These are phyloP conservation scores for Pichia sp. DNA, from an alignment of 1,139 yeast species.

Conservation along the genomic window DNA sequence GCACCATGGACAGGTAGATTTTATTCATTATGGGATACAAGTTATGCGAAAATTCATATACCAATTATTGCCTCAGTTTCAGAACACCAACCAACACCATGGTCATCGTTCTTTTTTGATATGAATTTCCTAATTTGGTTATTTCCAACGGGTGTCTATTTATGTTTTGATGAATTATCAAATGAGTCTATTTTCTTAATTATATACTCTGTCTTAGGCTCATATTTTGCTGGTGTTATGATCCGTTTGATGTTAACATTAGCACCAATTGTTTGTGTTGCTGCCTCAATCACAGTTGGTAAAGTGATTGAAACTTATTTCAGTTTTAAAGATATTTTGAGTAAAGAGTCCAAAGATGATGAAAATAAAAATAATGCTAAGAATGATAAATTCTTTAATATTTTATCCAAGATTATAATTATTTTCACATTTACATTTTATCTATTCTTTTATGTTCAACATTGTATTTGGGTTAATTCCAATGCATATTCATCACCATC, in stretches of 20 bases:
- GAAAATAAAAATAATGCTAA: conserved; percentile 2
- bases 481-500: conserved; percentile 97
- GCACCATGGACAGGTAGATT: conserved; percentile 99
- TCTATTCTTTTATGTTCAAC: conserved; percentile 77
- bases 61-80: conserved; percentile 98
- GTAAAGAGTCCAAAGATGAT: not conserved
- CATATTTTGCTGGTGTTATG: conserved; percentile 99
- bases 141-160: conserved; percentile 95
- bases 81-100: conserved; percentile 99
- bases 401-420: conserved; percentile 56
- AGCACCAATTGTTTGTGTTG: conserved; percentile 92
- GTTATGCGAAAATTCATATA: conserved; percentile 93
- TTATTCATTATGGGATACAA: conserved; percentile 97
- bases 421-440: conserved; percentile 67
- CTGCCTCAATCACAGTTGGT: conserved; percentile 82
- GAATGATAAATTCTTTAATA: conserved; percentile 29
- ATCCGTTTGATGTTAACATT: conserved; percentile 94
- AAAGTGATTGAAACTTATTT: conserved; percentile 78
- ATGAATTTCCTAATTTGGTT: conserved; percentile 91
- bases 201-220: conserved; percentile 83
- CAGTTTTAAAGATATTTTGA: conserved; percentile 49
- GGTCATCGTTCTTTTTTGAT: conserved; percentile 98
- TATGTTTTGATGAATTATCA: conserved; percentile 80
- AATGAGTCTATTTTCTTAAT: conserved; percentile 92
- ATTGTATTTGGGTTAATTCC: conserved; percentile 96